A percentile compares a stretch with the other conserved stretches of the same genome.
phyloP scores from a whole-genome alignment of 108 stramenopile species.

The Skeletonema menzelii region DNA sequence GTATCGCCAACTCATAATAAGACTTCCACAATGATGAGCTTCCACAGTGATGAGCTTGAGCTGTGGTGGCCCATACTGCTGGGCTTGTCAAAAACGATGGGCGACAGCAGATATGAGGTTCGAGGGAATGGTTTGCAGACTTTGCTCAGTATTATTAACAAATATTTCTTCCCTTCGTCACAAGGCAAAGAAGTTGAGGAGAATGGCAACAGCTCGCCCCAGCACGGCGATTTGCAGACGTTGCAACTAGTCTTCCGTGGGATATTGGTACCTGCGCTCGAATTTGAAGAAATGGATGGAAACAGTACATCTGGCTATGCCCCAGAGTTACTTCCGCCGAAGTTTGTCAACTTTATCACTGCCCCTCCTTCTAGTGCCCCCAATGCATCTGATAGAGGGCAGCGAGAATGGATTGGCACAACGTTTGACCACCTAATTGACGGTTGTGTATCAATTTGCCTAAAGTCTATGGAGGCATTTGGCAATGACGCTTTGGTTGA shows the following conservation, averaged over 20 bases:
- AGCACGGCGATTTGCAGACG: conserved; percentile 68
- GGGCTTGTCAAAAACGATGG: conserved; percentile 86
- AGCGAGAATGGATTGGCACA: conserved; percentile 68
- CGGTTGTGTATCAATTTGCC: conserved; percentile 71
- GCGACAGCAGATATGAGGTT: conserved; percentile 72
- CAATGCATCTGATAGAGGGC: conserved; percentile 16
- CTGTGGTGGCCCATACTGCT: conserved; percentile 98
- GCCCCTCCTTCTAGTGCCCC: conserved; percentile 21
- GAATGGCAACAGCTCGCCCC: conserved; percentile 18
- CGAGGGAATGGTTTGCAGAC: conserved; percentile 64
- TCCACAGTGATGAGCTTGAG: conserved; percentile 63
- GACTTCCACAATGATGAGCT: conserved; percentile 20
- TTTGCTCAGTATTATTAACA: conserved; percentile 62
- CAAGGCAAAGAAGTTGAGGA: conserved; percentile 6
- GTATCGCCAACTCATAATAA: conserved; percentile 20
- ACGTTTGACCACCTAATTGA: conserved; percentile 84
- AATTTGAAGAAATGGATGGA: conserved; percentile 68
- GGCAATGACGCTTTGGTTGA: conserved; percentile 68
- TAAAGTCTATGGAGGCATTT: conserved; percentile 63
- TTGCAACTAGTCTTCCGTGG: conserved; percentile 82
- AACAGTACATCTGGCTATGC: conserved; percentile 44
- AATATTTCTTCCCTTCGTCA: conserved; percentile 64
- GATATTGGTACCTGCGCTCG: conserved; percentile 81
- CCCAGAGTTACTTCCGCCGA: conserved; percentile 61
- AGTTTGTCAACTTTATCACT: conserved; percentile 72